These are phyloP conservation scores for Fusarium anguioides DNA, from an alignment of 2,329 filamentous ascomycete species.

Conservation along the genomic window DNA sequence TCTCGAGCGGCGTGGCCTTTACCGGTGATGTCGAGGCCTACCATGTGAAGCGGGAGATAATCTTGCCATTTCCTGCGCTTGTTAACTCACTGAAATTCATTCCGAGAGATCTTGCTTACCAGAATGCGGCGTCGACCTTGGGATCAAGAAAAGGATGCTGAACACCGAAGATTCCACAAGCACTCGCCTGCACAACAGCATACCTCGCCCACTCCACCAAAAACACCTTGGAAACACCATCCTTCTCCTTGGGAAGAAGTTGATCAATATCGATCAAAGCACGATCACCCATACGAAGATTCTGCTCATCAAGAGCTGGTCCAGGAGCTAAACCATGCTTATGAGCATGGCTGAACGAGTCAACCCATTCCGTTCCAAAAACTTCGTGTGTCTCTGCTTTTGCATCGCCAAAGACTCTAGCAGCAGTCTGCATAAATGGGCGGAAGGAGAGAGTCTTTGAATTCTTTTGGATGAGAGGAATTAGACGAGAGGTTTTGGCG, in stretches of 20 bases:
- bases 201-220: slow-evolving; percentile 20
- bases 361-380: slow-evolving; percentile 25
- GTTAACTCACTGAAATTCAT: neutral
- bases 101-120: neutral
- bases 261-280: slow-evolving; percentile 9
- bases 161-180: slow-evolving; percentile 33
- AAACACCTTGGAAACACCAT: neutral
- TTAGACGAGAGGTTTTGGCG: slow-evolving; percentile 41
- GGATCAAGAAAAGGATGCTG: slow-evolving; percentile 35
- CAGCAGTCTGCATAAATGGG: slow-evolving; percentile 42
- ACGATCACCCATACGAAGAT: slow-evolving; percentile 29
- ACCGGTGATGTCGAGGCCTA: slow-evolving; percentile 11
- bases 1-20: slow-evolving; percentile 34
- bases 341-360: slow-evolving; percentile 25
- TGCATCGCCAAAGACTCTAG: slow-evolving; percentile 26
- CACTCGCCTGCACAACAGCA: slow-evolving; percentile 34
- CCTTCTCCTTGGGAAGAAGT: neutral
- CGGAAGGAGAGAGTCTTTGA: slow-evolving; percentile 44
- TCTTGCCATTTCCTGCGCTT: slow-evolving; percentile 27
- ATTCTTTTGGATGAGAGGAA: slow-evolving; percentile 41
- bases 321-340: slow-evolving; percentile 20
- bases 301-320: slow-evolving; percentile 26
- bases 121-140: slow-evolving; percentile 25
- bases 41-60: slow-evolving; percentile 25
- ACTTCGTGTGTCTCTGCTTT: slow-evolving; percentile 7